These are phyloP conservation scores for Lactarius akahatsu DNA, from an alignment of 768 basidiomycete species.

Conservation along the genomic window DNA sequence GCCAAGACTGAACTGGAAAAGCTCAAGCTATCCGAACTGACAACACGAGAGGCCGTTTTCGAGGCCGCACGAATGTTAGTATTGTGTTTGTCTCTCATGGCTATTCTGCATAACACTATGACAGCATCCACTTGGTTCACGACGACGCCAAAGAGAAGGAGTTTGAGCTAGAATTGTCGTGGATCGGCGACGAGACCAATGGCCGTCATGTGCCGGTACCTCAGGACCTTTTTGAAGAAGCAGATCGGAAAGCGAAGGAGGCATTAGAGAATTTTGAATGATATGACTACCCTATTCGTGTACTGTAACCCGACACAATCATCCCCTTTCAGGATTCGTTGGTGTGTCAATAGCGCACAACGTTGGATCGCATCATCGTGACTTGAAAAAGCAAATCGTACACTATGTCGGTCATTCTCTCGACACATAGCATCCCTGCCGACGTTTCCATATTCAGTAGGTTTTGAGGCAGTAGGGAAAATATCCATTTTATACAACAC, in stretches of 20 bases:
- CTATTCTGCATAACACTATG: constrained; percentile 9
- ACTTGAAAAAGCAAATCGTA: neutral
- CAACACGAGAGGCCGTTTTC: constrained; percentile 79
- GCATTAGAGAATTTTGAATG: constrained; percentile 70
- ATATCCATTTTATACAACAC: constrained; percentile 18
- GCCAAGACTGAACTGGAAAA: constrained; percentile 99
- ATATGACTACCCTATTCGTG: constrained; percentile 25
- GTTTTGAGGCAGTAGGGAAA: neutral
- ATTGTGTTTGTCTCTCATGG: constrained; percentile 17
- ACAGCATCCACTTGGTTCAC: constrained; percentile 94
- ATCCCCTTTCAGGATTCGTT: neutral
- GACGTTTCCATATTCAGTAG: neutral
- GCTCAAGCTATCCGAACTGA: constrained; percentile 78
- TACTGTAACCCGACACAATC: constrained; percentile 34
- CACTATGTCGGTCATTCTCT: neutral
- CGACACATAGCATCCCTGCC: neutral
- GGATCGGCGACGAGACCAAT: constrained; percentile 86
- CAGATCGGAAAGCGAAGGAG: constrained; percentile 84
- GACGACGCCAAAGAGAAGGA: constrained; percentile 98
- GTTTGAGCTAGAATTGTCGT: constrained; percentile 97
- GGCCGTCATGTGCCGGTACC: constrained; percentile 83
- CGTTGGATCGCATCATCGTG: neutral
- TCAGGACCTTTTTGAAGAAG: constrained; percentile 77
- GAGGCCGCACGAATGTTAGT: constrained; percentile 95
- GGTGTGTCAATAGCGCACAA: neutral